Base-by-base conservation (phyloP, 1,284 basidiomycete species). In the Malassezia obtusa region DNA sequence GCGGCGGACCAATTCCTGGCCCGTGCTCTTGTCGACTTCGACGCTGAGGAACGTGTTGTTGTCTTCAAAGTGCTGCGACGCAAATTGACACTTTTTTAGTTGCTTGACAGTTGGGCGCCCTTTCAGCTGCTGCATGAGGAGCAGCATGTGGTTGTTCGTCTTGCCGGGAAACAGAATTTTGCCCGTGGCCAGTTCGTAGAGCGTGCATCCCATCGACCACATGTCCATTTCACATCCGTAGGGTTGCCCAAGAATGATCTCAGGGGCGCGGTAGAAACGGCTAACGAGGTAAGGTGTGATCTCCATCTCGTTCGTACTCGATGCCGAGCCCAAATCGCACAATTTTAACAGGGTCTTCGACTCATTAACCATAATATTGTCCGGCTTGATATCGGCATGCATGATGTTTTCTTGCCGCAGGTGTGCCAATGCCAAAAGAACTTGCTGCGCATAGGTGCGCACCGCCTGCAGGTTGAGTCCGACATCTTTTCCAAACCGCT, bases 201-300 rank as follows among this genome's bases (percentile, higher is more conserved):
- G 79, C 4, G 94, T 98, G 76, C 94, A 99, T 1, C 89, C 94
- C 48, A 94, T 84, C 1, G 91, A 94, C 94, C 94, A 98, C 38
- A 94, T 82, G 71, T 98, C 94, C 33, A 99, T 81, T 0, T 90
- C 81, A 11, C 86, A 84, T 75, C 96, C 94, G 69, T 95, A 96
- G 0, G 90, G 87, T 36, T 88, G 82, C 15, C 94, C 94, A 47
- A 99, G 82, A 67, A 98, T 98, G 73, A 99, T 96, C 77, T 98
- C 94, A 1, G 94, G 94, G 1, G 94, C 92, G 43, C 94, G 86
- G 73, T 99, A 99, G 77, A 98, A 99, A 39, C 94, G 80, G 62
- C 88, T 91, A 52, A 98, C 94, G 51, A 99, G 84, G 75, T 98
- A 98, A 2, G 94, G 94, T 1, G 94, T 96, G 62, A 98, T 91